Evolutionary conservation across 257 asterid genomes (phyloP).

Genomic region (Ocimum tenuiflorum): DNA sequence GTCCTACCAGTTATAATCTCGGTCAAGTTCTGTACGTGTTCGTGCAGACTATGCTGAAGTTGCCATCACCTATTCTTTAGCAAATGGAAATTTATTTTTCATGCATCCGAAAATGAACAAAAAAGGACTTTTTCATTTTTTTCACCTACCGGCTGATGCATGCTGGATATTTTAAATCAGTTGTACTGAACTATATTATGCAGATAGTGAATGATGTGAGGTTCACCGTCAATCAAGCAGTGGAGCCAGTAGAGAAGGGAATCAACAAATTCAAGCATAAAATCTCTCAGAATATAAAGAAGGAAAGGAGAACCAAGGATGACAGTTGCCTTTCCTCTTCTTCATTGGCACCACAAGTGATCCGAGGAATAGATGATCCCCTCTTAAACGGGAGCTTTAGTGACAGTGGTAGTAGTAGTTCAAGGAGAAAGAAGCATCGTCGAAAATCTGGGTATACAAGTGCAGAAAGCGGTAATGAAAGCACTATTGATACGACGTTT

Average conservation of each 20-base stretch:
- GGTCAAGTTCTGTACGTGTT: not conserved
- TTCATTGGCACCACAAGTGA: constrained; percentile 45
- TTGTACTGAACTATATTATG: not conserved
- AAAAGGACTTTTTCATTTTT: not conserved
- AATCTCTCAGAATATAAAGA: constrained; percentile 83
- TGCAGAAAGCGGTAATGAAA: constrained; percentile 86
- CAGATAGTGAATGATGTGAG: constrained; percentile 96
- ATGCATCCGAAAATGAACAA: not conserved
- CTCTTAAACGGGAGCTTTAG: constrained; percentile 84
- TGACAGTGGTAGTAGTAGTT: constrained; percentile 45
- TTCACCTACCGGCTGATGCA: not conserved
- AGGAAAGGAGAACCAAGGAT: constrained; percentile 59
- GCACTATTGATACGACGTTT: constrained; percentile 38
- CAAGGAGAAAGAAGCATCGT: constrained; percentile 68
- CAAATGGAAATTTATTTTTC: not conserved
- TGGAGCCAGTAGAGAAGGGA: constrained; percentile 93
- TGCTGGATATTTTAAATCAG: not conserved
- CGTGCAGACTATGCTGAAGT: no score
- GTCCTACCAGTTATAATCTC: not conserved
- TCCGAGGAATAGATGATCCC: constrained; percentile 90
- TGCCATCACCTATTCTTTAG: no score
- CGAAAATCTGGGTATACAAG: constrained; percentile 71
- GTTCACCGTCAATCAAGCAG: constrained; percentile 87
- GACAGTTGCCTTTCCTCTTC: constrained; percentile 60
- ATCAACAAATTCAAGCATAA: constrained; percentile 66